These are phyloP conservation scores for Monosporascus ibericus DNA, from an alignment of 2,329 filamentous ascomycete genomes.

Conservation along the genomic window DNA sequence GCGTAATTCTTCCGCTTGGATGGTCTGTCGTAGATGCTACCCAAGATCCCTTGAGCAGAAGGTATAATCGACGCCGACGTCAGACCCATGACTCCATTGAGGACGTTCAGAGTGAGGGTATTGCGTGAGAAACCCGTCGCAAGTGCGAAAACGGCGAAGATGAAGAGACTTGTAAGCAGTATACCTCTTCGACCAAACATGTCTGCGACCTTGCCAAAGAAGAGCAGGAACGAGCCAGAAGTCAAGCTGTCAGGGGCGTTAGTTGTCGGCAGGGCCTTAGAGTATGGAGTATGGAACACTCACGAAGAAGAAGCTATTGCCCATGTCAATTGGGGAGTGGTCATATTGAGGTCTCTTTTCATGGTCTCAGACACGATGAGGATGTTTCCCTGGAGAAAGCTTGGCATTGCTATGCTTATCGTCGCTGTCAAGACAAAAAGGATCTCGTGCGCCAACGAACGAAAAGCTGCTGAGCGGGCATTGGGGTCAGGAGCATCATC, in stretches of 20 bases:
- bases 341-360: not conserved
- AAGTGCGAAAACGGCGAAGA: not conserved
- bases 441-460: not conserved
- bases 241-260: not conserved
- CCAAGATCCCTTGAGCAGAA: not conserved
- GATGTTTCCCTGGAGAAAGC: not conserved
- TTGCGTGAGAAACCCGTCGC: not conserved
- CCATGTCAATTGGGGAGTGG: not conserved
- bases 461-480: too few species aligned
- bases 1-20: not conserved
- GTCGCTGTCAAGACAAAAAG: not conserved
- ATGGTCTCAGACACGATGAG: not conserved
- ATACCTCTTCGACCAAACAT: not conserved
- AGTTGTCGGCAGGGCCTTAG: not conserved
- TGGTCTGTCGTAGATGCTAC: not conserved
- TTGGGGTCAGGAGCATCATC: too few species aligned
- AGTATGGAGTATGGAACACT: not conserved
- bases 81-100: not conserved
- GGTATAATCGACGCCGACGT: not conserved
- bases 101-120: not conserved
- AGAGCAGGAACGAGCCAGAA: not conserved
- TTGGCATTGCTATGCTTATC: not conserved
- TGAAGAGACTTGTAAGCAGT: not conserved
- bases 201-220: not conserved
- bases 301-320: not conserved